Evolutionary conservation across 148 eudicot species (phyloP).

Genomic region (Camellia sinensis): DNA sequence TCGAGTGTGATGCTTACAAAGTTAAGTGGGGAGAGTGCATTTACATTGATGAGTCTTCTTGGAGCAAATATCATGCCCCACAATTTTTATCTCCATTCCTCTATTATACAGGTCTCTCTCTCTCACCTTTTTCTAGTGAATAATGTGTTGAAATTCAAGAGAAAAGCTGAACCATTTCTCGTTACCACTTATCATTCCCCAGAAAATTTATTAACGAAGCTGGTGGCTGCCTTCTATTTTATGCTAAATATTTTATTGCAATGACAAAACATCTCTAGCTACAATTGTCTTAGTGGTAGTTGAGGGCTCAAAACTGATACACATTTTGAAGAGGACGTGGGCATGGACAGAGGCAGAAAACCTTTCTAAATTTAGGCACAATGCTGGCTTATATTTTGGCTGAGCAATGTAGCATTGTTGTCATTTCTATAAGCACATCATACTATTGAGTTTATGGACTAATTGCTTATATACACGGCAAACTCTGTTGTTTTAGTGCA

Average conservation of each 20-base stretch:
- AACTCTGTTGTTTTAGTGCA: background rate
- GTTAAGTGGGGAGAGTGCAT: constrained; percentile 83
- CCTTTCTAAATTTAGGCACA: background rate
- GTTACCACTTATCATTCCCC: background rate
- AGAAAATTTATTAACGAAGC: background rate
- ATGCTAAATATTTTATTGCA: background rate
- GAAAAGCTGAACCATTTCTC: background rate
- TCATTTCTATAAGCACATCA: background rate
- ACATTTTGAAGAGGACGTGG: background rate
- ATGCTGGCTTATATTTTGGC: background rate
- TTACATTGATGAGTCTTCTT: constrained; percentile 87
- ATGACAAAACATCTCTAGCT: background rate
- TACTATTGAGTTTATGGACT: background rate
- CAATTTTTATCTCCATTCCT: constrained; percentile 91
- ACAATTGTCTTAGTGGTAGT: background rate
- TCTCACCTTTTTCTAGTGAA: background rate
- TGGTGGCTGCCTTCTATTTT: background rate
- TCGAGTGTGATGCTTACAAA: constrained; percentile 51
- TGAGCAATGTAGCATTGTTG: background rate
- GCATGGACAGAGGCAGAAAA: background rate
- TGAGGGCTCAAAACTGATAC: background rate
- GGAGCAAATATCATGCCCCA: constrained; percentile 94
- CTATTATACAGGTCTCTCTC: constrained; percentile 71
- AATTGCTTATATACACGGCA: background rate
- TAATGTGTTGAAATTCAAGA: background rate